These are phyloP conservation scores for Misopates orontium DNA, from an alignment of 257 asterid species.

Conservation along the genomic window DNA sequence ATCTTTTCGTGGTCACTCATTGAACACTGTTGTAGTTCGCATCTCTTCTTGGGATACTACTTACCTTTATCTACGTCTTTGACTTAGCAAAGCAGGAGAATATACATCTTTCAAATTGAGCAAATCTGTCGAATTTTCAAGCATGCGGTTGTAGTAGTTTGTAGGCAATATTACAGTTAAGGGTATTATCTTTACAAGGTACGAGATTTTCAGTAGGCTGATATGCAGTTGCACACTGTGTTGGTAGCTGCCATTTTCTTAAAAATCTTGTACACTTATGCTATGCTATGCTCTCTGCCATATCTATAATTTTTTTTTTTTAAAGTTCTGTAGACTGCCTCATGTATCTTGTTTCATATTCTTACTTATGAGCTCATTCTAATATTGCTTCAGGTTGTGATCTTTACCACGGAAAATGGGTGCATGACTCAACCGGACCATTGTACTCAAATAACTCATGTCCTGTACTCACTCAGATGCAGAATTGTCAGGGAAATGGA, in stretches of 20 bases:
- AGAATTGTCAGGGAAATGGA: conserved; percentile 97
- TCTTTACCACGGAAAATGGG: conserved; percentile 83
- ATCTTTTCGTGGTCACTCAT: background rate
- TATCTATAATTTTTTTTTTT: background rate
- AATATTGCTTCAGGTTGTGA: conserved; percentile 65
- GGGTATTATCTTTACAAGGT: conserved; percentile 7
- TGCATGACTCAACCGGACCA: conserved; percentile 67
- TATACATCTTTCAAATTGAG: conserved; percentile 9
- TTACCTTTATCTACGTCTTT: background rate
- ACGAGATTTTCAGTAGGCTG: background rate
- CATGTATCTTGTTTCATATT: conserved; percentile 13
- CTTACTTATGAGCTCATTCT: conserved; percentile 13
- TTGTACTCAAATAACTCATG: conserved; percentile 83
- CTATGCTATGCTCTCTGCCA: background rate
- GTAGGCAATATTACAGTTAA: conserved; percentile 1
- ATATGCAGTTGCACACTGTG: conserved; percentile 1
- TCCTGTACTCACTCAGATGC: conserved; percentile 81
- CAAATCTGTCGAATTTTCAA: conserved; percentile 9
- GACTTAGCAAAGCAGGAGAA: conserved; percentile 14
- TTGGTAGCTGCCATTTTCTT: conserved; percentile 3
- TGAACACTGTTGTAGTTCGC: conserved; percentile 1
- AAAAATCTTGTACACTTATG: background rate
- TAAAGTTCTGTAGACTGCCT: background rate
- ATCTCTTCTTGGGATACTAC: background rate
- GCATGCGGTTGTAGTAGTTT: background rate